phyloP scores from a whole-genome alignment of 2,329 filamentous ascomycete genomes.

The Pseudocercospora pini-densiflorae region DNA sequence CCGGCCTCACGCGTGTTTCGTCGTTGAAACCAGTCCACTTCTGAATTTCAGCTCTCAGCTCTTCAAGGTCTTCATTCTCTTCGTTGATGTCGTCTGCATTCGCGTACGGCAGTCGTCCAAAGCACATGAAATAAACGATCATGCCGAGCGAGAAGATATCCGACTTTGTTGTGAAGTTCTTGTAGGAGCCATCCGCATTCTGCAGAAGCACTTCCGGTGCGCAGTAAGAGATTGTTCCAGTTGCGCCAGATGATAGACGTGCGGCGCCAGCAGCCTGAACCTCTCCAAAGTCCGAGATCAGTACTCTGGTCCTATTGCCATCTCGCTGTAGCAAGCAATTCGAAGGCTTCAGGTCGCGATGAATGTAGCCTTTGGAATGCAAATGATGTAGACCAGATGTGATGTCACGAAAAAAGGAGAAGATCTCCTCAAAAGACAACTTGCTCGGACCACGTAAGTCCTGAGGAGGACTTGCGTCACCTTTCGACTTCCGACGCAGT shows the following conservation, averaged over 20 bases:
- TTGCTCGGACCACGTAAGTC: constrained; percentile 58
- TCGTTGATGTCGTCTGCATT: constrained; percentile 86
- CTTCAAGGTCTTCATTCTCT: constrained; percentile 88
- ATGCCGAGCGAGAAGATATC: constrained; percentile 98
- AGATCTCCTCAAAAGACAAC: constrained; percentile 87
- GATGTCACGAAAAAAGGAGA: constrained; percentile 94
- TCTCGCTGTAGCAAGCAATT: constrained; percentile 85
- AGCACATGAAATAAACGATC: constrained; percentile 99
- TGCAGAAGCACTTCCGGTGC: constrained; percentile 83
- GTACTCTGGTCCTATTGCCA: constrained; percentile 71
- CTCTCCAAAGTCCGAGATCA: constrained; percentile 98
- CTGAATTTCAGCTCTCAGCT: constrained; percentile 82
- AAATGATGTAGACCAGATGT: constrained; percentile 89
- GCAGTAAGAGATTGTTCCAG: constrained; percentile 96
- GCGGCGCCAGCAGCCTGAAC: constrained; percentile 82
- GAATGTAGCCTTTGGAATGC: constrained; percentile 90
- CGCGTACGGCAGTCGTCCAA: constrained; percentile 82
- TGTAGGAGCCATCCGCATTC: constrained; percentile 69
- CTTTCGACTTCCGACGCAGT: constrained; percentile 79
- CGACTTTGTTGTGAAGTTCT: constrained; percentile 95
- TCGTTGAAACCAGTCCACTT: constrained; percentile 82
- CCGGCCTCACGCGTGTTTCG: constrained; percentile 65
- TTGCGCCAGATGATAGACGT: constrained; percentile 89
- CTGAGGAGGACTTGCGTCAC: constrained; percentile 67
- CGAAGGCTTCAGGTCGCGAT: constrained; percentile 92